Evolutionary conservation across 805 yeast genomes (phyloP).

Genomic region (Candida methanosorbosa): DNA sequence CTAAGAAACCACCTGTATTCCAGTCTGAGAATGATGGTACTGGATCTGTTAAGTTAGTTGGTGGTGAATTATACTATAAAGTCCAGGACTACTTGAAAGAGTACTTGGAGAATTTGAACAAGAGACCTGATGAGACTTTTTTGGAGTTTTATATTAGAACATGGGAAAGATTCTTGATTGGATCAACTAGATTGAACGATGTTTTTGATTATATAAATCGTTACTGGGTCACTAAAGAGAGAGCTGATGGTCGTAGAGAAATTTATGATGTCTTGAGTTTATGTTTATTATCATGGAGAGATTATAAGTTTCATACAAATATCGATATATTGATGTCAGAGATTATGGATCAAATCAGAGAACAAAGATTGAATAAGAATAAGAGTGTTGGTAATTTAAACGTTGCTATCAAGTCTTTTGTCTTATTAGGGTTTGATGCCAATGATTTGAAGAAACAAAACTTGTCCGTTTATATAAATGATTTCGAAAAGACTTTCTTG

Average conservation of each 20-base stretch:
- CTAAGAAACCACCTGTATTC: conserved; percentile 31
- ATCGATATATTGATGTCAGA: conserved; percentile 54
- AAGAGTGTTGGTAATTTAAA: conserved; percentile 61
- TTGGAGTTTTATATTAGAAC: conserved; percentile 75
- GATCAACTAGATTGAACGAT: conserved; percentile 86
- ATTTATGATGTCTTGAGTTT: conserved; percentile 88
- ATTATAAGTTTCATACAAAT: conserved; percentile 65
- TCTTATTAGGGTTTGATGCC: conserved; percentile 81
- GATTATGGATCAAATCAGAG: conserved; percentile 64
- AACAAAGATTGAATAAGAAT: conserved; percentile 71
- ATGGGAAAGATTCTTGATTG: conserved; percentile 86
- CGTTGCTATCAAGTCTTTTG: conserved; percentile 77
- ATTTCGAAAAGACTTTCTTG: conserved; percentile 72
- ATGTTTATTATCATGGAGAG: conserved; percentile 83
- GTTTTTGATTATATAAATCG: conserved; percentile 93
- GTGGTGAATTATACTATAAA: conserved; percentile 79
- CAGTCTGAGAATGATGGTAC: conserved; percentile 14
- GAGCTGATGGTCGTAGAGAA: conserved; percentile 86
- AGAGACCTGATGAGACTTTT: conserved; percentile 55
- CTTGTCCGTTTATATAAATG: conserved; percentile 68
- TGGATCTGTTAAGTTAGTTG: conserved; percentile 45
- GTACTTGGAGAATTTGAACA: conserved; percentile 45
- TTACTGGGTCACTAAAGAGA: conserved; percentile 95
- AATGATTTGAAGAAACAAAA: conserved; percentile 84
- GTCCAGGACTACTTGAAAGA: conserved; percentile 56